Percentiles rank a stretch among this genome's conserved stretches.
Conservation (phyloP, 768 basidiomycete genomes). For the Mycena crocata region DNA sequence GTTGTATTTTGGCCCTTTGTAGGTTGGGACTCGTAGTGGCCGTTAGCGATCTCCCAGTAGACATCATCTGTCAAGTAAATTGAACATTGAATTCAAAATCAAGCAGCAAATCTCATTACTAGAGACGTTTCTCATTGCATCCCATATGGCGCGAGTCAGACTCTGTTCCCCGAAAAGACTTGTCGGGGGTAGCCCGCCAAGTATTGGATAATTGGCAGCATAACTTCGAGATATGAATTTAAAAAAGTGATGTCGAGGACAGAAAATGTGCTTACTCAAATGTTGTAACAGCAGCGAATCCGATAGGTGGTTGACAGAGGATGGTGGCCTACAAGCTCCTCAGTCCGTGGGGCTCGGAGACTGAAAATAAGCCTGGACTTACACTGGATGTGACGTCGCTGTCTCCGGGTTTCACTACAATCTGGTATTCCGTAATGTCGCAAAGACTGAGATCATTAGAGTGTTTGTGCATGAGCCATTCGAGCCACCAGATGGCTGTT, state of each 20-base stretch:
- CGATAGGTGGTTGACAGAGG: constrained; percentile 13
- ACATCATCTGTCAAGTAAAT: background rate
- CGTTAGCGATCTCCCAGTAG: constrained; percentile 10
- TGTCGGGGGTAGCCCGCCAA: background rate
- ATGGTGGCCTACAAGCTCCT: constrained; percentile 14
- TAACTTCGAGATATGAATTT: background rate
- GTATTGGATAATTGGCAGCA: constrained; percentile 7
- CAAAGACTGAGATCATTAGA: constrained; percentile 17
- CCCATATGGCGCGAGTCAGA: constrained; percentile 6
- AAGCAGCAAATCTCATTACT: background rate
- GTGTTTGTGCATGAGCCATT: no score
- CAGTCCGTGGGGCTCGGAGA: background rate
- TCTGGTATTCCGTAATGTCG: constrained; percentile 22
- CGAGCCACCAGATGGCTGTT: no score
- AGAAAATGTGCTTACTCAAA: background rate
- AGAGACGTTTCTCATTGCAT: constrained; percentile 5
- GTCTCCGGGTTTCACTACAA: constrained; percentile 31
- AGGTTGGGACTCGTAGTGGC: background rate
- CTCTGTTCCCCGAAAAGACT: constrained; percentile 7
- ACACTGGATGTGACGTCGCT: constrained; percentile 20
- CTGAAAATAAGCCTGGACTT: background rate
- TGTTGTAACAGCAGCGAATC: constrained; percentile 15
- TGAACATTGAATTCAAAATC: background rate
- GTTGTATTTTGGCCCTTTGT: background rate
- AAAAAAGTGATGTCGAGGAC: background rate